Evolutionary conservation across 129 eudicot species (phyloP), one percentile per base, ranked within the genome.

Genomic region (Helichrysum umbraculigerum): DNA sequence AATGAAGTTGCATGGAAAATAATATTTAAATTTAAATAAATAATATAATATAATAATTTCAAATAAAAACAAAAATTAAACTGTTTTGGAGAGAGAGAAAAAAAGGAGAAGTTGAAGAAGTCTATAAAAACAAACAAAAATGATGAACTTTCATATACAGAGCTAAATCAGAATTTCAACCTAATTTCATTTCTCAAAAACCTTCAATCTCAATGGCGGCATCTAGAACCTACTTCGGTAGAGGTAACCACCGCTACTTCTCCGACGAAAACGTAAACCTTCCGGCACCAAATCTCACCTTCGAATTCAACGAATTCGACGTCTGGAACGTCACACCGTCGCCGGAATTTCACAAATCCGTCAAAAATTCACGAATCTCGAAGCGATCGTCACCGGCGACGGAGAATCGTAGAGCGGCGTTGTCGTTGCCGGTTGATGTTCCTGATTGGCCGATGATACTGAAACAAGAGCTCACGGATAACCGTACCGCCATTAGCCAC

Each of bases 381-480:
- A 85, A 82, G 71, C 82, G 80, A 39, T 16, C 83, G 14, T 44
- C 63, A 12, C 52, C 81, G 74, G 50, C 72, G 70, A 37, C 32
- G 1, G 79, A 66, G 14, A 77, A 60, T 21, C 74, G 72, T 1
- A 73, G 73, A 9, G 50, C 71, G 19, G 70, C 86, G 72, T 60
- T 84, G 44, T 64, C 89, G 50, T 33, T 87, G 73, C 92, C 94
- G 83, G 91, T 85, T 56, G 86, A 86, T 61, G 78, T 87, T 20
- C 91, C 96, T 63, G 89, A 86, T 75, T 89, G 96, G 93, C 74
- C 90, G 63, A 85, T 85, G 88, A 87, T 86, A 28, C 74, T 87
- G 82, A 80, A 84, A 73, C 77, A 80, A 8, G 87, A 83, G 68
- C 76, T 82, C 33, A 59, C 66, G 10, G 92, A 75, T 1, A 81